Conservation (phyloP, 2,329 filamentous ascomycete species). For the Hortaea werneckii region DNA sequence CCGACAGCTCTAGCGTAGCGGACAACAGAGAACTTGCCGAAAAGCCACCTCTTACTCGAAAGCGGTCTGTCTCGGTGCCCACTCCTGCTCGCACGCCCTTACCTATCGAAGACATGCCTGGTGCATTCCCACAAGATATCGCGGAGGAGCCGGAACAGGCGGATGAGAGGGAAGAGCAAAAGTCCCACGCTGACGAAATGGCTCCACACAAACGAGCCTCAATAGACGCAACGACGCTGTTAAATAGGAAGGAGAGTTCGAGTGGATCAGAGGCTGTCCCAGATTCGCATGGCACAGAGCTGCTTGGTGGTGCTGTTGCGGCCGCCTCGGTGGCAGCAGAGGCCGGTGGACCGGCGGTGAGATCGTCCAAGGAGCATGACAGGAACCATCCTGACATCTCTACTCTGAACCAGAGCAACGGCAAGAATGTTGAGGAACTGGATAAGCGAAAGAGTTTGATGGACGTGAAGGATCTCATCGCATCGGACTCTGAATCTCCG, state of each 20-base stretch:
- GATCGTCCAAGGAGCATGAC: not conserved
- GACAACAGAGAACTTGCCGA: not conserved
- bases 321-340: slow-evolving; percentile 8
- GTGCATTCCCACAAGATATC: slow-evolving; percentile 7
- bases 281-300: not conserved
- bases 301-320: slow-evolving; percentile 7
- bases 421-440: slow-evolving; percentile 4
- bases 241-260: slow-evolving; percentile 3
- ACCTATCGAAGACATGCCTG: slow-evolving; percentile 3
- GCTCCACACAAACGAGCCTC: slow-evolving; percentile 9
- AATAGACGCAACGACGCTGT: slow-evolving; percentile 1
- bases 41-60: slow-evolving; percentile 11
- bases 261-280: no score
- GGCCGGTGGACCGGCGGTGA: slow-evolving; percentile 5
- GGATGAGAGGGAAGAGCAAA: slow-evolving; percentile 8
- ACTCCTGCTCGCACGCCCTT: slow-evolving; percentile 8
- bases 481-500: not conserved
- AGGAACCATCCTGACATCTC: not conserved
- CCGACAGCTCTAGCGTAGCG: slow-evolving; percentile 19
- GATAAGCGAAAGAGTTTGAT: slow-evolving; percentile 13
- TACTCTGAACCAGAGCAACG: not conserved
- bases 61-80: slow-evolving; percentile 18
- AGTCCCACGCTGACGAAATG: slow-evolving; percentile 13
- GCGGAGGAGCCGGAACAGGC: not conserved
- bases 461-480: slow-evolving; percentile 11